These are phyloP conservation scores for Colletotrichum sp. DNA, from an alignment of 2,329 filamentous ascomycete species.

Conservation along the genomic window DNA sequence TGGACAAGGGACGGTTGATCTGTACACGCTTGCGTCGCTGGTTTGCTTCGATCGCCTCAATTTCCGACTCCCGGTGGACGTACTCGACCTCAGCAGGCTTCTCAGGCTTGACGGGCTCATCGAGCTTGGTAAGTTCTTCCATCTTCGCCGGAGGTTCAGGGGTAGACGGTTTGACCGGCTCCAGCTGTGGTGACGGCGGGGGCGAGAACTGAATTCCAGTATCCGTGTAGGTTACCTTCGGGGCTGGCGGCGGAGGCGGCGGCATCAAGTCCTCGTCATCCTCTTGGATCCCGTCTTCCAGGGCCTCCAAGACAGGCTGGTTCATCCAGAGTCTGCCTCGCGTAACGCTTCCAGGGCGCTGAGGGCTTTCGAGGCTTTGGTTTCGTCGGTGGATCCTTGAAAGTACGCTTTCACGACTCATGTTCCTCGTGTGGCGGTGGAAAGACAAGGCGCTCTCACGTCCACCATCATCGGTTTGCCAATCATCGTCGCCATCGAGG, in stretches of 20 bases:
- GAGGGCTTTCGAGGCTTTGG: slow-evolving; percentile 63
- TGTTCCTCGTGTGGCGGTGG: slow-evolving; percentile 54
- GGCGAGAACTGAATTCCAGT: slow-evolving; percentile 85
- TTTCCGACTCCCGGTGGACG: slow-evolving; percentile 58
- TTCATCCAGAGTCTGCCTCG: slow-evolving; percentile 60
- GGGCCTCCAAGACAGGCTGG: slow-evolving; percentile 58
- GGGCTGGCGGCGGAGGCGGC: slow-evolving; percentile 29
- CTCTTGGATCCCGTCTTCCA: slow-evolving; percentile 57
- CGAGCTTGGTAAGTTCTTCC: slow-evolving; percentile 46
- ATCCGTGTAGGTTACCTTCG: slow-evolving; percentile 69
- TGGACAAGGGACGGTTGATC: slow-evolving; percentile 52
- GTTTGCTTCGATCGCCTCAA: slow-evolving; percentile 70
- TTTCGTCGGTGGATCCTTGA: slow-evolving; percentile 58
- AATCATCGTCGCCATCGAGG: slow-evolving; percentile 80
- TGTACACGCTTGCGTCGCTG: slow-evolving; percentile 74
- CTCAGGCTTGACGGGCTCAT: slow-evolving; percentile 36
- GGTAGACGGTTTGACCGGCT: slow-evolving; percentile 43
- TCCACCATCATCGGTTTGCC: slow-evolving; percentile 74
- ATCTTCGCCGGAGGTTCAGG: slow-evolving; percentile 43
- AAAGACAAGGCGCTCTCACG: slow-evolving; percentile 66
- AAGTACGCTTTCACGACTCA: slow-evolving; percentile 62
- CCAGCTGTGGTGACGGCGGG: slow-evolving; percentile 71
- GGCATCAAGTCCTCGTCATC: slow-evolving; percentile 46
- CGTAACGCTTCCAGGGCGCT: slow-evolving; percentile 58
- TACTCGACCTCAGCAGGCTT: slow-evolving; percentile 48